Evolutionary conservation across 441 rosid species (phyloP), one percentile per base, ranked within the genome.

Genomic region (Manihot esculenta): DNA sequence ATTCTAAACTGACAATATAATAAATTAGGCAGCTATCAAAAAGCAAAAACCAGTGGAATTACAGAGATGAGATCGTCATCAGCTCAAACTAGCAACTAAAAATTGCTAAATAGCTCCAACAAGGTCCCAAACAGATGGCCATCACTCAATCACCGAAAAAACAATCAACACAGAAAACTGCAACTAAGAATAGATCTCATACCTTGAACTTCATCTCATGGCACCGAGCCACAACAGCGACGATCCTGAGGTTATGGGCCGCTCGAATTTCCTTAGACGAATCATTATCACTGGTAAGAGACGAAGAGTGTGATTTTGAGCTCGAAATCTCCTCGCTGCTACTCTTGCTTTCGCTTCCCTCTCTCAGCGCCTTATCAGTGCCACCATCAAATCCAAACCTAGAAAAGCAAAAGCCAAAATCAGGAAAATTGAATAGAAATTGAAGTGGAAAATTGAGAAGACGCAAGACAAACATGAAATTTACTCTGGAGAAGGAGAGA

Each of bases 121-220:
- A 55, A 57, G 47, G 30, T 64, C 45, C 24, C 66, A 44, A 50
- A 18, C 23, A 47, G 48, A 66, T 3, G 48, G 62, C 3, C 51
- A 10, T 35, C 18, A 38, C 38, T 10, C 18, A 24, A 33, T 2
- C 11, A 57, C 53, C 5, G 17, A 11, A 21, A 47, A 63, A 62
- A 2, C 49, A 62, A 80, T 47, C 38, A 33, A 33, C 53, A 78
- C 67, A 72, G 73, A 72, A 72, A 62, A 68, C 44, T 24, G 53
- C 47, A 76, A 76, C 58, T 61, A n/a, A 38, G 27, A 30, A 27
- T 61, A 56, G 64, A 58, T 26, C 49, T 83, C 96, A 84, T 86
- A 86, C 99, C 85, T 89, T 82, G 80, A 87, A 79, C 77, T 88
- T 80, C 77, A 81, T 71, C 44, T 86, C 87, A 45, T 55, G 80